A percentile compares a stretch with the other conserved stretches of the same genome.
Evolutionary conservation across 306 rosid genomes (phyloP).

Genomic region (Fragaria nilgerrensis): DNA sequence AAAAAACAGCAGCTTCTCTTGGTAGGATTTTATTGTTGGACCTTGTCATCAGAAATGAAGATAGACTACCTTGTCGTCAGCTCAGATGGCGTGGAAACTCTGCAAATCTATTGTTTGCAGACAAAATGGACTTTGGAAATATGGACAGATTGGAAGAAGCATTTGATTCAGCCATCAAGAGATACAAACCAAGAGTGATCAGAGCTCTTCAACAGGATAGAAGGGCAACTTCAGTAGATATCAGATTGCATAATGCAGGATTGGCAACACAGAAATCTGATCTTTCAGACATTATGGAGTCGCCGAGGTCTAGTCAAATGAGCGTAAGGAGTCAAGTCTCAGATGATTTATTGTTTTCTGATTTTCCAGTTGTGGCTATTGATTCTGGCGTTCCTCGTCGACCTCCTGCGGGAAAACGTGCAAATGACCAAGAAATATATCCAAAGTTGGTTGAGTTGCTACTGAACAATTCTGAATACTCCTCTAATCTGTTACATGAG

Average conservation of each 20-base stretch:
- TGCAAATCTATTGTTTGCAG: conserved; percentile 81
- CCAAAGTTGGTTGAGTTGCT: conserved; percentile 91
- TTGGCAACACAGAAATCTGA: conserved; percentile 60
- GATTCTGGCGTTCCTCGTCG: conserved; percentile 96
- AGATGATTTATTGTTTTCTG: conserved; percentile 36
- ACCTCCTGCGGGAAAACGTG: conserved; percentile 94
- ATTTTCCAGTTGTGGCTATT: conserved; percentile 74
- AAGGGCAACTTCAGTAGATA: conserved; percentile 72
- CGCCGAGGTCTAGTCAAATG: conserved; percentile 52
- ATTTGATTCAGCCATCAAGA: conserved; percentile 59
- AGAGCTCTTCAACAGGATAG: conserved; percentile 73
- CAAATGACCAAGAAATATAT: conserved; percentile 82
- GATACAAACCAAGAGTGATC: conserved; percentile 60
- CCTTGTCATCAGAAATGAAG: conserved; percentile 95
- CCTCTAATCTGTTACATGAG: conserved; percentile 70
- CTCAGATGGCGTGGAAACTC: conserved; percentile 97
- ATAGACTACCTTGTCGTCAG: conserved; percentile 86
- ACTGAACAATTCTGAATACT: conserved; percentile 70
- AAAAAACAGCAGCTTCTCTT: conserved; percentile 69
- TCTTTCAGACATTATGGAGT: conserved; percentile 63
- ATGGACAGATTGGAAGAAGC: conserved; percentile 54
- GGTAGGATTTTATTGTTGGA: conserved; percentile 91
- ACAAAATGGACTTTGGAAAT: conserved; percentile 46
- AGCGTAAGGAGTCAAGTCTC: conserved; percentile 48
- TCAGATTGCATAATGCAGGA: conserved; percentile 49